These are phyloP conservation scores for Ashbya aceris DNA, from an alignment of 1,139 yeast genomes.

Conservation along the genomic window DNA sequence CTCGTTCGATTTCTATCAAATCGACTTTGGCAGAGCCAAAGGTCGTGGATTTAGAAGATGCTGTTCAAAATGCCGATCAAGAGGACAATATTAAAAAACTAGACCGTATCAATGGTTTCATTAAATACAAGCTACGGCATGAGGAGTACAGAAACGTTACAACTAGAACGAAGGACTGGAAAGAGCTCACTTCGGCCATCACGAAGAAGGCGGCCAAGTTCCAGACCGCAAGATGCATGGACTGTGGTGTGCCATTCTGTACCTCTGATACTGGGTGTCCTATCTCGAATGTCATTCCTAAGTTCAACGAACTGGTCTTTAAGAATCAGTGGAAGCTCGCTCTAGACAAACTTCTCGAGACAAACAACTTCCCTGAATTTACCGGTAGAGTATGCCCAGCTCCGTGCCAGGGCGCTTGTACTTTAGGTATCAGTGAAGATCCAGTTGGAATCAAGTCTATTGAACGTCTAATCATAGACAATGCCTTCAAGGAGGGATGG, in stretches of 20 bases:
- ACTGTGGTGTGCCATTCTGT: constrained; percentile 99
- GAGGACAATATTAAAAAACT: constrained; percentile 55
- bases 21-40: constrained; percentile 60
- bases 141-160: constrained; percentile 78
- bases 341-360: constrained; percentile 82
- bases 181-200: constrained; percentile 75
- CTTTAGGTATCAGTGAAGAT: constrained; percentile 84
- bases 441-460: constrained; percentile 96
- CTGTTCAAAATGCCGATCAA: constrained; percentile 58
- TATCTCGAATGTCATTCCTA: constrained; percentile 91
- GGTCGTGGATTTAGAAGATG: constrained; percentile 82
- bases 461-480: constrained; percentile 93
- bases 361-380: constrained; percentile 97
- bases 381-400: constrained; percentile 99
- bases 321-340: constrained; percentile 95
- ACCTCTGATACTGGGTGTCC: constrained; percentile 98
- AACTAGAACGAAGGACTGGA: constrained; percentile 82
- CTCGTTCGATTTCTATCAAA: constrained; percentile 32
- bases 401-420: constrained; percentile 98
- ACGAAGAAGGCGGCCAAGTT: constrained; percentile 76
- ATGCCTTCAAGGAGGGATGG: constrained; percentile 96
- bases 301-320: constrained; percentile 95
- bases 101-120: constrained; percentile 70
- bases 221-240: constrained; percentile 99
- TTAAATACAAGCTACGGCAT: constrained; percentile 83